A percentile compares a stretch with the other conserved stretches of the same genome.
Conservation (phyloP, 2,329 filamentous ascomycete species). For the Ambrosiella beaveri region DNA sequence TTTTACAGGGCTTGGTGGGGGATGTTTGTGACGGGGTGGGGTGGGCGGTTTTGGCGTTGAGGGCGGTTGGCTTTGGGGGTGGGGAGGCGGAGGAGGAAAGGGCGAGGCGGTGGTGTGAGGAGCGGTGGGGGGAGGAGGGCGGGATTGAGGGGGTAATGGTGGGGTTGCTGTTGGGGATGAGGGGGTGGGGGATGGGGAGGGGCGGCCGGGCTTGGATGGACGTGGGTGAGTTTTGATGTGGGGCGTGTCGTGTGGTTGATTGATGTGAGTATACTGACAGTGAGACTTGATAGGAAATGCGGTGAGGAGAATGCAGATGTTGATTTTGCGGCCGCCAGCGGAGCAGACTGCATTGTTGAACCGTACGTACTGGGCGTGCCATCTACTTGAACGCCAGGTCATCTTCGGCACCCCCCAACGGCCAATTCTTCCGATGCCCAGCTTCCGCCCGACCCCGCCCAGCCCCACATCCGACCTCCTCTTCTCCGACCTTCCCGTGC, state of each 20-base stretch:
- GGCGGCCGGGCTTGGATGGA: neutral
- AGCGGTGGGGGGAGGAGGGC: too few relatives aligned
- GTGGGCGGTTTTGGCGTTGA: too few relatives aligned
- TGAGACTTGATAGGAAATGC: too few relatives aligned
- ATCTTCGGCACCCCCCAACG: constrained; percentile 25
- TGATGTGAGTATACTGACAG: too few relatives aligned
- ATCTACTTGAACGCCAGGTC: constrained; percentile 28
- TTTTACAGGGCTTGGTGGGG: too few relatives aligned
- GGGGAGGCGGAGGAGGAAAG: too few relatives aligned
- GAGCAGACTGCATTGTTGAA: constrained; percentile 4
- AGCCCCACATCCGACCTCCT: constrained; percentile 22
- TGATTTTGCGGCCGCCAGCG: too few relatives aligned
- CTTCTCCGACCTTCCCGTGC: constrained; percentile 20
- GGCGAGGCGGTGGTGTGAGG: too few relatives aligned
- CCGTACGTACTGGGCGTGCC: constrained; percentile 27
- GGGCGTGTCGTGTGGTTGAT: too few relatives aligned
- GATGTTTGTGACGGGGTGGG: too few relatives aligned
- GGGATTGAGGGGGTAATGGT: neutral
- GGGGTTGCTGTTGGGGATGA: neutral
- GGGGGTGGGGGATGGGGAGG: neutral
- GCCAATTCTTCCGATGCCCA: constrained; percentile 22
- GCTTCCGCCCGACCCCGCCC: constrained; percentile 20
- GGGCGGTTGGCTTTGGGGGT: too few relatives aligned
- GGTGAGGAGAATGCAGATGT: too few relatives aligned
- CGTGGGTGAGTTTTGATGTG: neutral